Base-by-base conservation (phyloP, 306 rosid species). In the Vicia faba region DNA sequence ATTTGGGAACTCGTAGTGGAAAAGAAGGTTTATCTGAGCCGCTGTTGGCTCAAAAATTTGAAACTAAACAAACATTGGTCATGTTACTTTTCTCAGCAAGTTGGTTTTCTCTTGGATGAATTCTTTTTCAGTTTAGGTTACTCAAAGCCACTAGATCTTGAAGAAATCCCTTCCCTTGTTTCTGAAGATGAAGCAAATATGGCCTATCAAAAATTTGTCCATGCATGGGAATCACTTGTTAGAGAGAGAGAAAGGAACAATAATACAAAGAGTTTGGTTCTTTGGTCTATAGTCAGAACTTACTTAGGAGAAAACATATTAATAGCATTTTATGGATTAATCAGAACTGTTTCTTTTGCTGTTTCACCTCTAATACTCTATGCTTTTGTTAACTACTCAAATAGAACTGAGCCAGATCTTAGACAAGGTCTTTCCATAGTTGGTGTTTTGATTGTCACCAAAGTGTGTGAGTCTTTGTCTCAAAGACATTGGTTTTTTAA, bases 91-190 rank as follows among this genome's bases (percentile, higher is more conserved):
- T 55, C 51, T 85, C 11, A 79, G 85, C 72, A 87, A 81, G 50
- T 50, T 90, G 54, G 68, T 74, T 19, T 87, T 90, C 76, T 38
- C 43, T 38, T 38, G 43, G 43, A 11, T 10, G 10, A 38, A 38
- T 9, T 38, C 43, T 38, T 10, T 38, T 8, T 38, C 43, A 38
- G 12, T 38, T 38, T 38, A 38, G 43, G 43, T 38, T 38, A 38
- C 75, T 76, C 79, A 12, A 87, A 79, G 63, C 70, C 92, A 9
- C 72, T 87, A 48, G 56, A 71, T 38, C 85, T 82, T 44, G 86
- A 85, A 49, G 87, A 85, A 61, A 81, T 90, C 29, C 95, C 95
- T 60, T 67, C 76, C 48, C 86, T 90, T 20, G 81, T 72, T 53
- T 38, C 83, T 11, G 89, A 90, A 83, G 91, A 90, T 10, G 43